Percentiles rank a stretch among this genome's conserved stretches.
phyloP scores from a whole-genome alignment of 345 rosid genomes.

The Melaleuca quinquenervia region DNA sequence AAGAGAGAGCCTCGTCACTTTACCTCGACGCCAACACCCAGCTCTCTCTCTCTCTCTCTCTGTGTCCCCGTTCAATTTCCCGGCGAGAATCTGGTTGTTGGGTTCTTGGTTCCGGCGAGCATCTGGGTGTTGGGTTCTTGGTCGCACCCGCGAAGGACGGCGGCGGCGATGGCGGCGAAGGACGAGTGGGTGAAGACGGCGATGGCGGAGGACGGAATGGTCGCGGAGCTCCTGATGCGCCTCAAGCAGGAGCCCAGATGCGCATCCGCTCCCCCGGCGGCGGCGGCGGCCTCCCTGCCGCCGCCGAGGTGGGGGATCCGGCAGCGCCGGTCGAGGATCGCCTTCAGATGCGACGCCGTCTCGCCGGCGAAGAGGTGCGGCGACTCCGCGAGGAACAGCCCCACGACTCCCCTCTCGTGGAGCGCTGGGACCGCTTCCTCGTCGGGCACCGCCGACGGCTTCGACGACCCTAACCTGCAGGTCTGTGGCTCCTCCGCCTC shows the following conservation, averaged over 20 bases:
- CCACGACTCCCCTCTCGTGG: slow-evolving; percentile 74
- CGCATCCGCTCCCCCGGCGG: background rate
- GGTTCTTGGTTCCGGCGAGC: background rate
- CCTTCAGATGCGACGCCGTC: slow-evolving; percentile 20
- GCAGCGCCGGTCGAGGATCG: slow-evolving; percentile 40
- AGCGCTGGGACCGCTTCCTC: slow-evolving; percentile 48
- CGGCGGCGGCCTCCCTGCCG: slow-evolving; percentile 10
- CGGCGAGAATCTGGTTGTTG: background rate
- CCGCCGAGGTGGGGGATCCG: slow-evolving; percentile 48
- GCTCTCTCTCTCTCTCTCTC: background rate
- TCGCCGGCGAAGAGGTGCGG: slow-evolving; percentile 19
- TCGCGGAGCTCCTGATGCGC: slow-evolving; percentile 26
- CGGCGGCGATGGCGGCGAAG: slow-evolving; percentile 13
- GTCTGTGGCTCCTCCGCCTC: slow-evolving; percentile 25
- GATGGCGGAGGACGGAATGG: slow-evolving; percentile 28
- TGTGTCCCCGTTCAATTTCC: background rate
- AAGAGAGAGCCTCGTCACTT: background rate
- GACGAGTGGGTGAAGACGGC: slow-evolving; percentile 33
- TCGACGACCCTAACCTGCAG: slow-evolving; percentile 47
- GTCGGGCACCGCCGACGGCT: slow-evolving; percentile 45
- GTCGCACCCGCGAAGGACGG: background rate
- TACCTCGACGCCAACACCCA: background rate
- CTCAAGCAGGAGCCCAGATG: slow-evolving; percentile 10
- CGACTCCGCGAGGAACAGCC: slow-evolving; percentile 48
- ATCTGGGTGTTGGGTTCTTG: background rate